Conservation (phyloP, 768 basidiomycete species). For the Lyophyllum shimeji region DNA sequence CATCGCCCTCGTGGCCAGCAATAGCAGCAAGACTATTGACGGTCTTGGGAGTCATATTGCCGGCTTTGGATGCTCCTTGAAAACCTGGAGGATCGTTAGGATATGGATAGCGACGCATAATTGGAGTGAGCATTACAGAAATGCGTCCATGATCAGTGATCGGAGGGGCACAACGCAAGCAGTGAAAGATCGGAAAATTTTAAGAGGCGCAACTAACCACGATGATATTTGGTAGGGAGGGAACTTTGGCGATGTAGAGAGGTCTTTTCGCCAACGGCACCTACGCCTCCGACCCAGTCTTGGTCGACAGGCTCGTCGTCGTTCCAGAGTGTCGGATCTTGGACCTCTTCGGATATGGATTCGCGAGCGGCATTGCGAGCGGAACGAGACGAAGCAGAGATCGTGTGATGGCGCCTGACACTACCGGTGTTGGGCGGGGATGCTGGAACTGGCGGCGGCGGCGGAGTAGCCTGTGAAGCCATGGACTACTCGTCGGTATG, state of each 20-base stretch:
- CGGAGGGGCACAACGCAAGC: slow-evolving; percentile 14
- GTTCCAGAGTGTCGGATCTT: slow-evolving; percentile 56
- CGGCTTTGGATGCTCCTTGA: slow-evolving; percentile 52
- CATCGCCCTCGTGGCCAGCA: slow-evolving; percentile 83
- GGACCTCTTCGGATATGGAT: slow-evolving; percentile 65
- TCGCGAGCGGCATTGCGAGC: slow-evolving; percentile 61
- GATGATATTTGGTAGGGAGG: slow-evolving; percentile 77
- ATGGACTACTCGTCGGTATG: slow-evolving; percentile 19
- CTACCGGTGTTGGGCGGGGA: slow-evolving; percentile 42
- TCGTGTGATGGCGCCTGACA: slow-evolving; percentile 84
- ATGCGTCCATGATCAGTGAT: slow-evolving; percentile 22
- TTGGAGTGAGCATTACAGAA: slow-evolving; percentile 19
- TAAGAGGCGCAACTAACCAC: slow-evolving; percentile 45
- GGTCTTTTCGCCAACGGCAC: slow-evolving; percentile 81
- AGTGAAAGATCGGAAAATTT: slow-evolving; percentile 1
- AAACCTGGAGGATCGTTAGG: slow-evolving; percentile 39
- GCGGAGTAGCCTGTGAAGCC: slow-evolving; percentile 34
- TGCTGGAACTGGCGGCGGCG: slow-evolving; percentile 38
- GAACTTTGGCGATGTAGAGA: slow-evolving; percentile 80
- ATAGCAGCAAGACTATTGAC: slow-evolving; percentile 85
- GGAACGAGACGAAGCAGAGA: slow-evolving; percentile 70
- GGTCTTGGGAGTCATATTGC: slow-evolving; percentile 66
- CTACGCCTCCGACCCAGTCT: slow-evolving; percentile 80
- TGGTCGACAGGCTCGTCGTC: slow-evolving; percentile 79
- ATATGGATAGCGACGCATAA: slow-evolving; percentile 3